phyloP scores from a whole-genome alignment of 371 early-diverging fungal species.

The Actinomortierella ambigua region DNA sequence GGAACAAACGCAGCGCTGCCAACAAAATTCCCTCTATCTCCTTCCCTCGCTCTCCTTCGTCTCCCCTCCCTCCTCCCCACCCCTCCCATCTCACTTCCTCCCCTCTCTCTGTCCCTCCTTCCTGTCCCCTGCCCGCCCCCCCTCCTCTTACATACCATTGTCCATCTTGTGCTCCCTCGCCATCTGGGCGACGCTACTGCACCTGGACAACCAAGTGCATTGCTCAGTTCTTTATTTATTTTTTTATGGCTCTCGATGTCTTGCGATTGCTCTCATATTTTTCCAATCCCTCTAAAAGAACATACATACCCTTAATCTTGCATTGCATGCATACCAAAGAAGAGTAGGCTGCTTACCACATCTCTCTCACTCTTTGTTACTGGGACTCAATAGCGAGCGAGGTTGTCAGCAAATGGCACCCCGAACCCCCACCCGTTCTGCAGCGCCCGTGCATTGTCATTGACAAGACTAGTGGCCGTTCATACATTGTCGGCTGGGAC shows the following conservation, averaged over 20 bases:
- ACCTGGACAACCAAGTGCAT: background rate
- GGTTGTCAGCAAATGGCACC: conserved; percentile 23
- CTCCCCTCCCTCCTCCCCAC: background rate
- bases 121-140: background rate
- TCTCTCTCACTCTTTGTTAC: conserved; percentile 1
- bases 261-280: background rate
- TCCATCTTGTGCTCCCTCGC: background rate
- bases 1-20: background rate
- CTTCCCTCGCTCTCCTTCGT: background rate
- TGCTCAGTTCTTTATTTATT: background rate
- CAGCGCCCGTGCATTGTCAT: conserved; percentile 41
- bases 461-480: conserved; percentile 28
- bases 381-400: background rate
- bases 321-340: conserved; percentile 4
- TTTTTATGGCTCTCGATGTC: background rate
- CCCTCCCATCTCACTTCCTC: background rate
- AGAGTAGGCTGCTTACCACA: conserved; percentile 29
- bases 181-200: background rate
- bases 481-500: conserved; percentile 44
- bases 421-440: conserved; percentile 44
- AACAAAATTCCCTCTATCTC: background rate
- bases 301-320: background rate
- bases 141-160: background rate
- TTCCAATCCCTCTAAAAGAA: background rate
- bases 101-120: background rate